A percentile compares a stretch with the other conserved stretches of the same genome.
phyloP scores from a whole-genome alignment of 2,329 filamentous ascomycete species.

The Apiospora pterosperma region DNA sequence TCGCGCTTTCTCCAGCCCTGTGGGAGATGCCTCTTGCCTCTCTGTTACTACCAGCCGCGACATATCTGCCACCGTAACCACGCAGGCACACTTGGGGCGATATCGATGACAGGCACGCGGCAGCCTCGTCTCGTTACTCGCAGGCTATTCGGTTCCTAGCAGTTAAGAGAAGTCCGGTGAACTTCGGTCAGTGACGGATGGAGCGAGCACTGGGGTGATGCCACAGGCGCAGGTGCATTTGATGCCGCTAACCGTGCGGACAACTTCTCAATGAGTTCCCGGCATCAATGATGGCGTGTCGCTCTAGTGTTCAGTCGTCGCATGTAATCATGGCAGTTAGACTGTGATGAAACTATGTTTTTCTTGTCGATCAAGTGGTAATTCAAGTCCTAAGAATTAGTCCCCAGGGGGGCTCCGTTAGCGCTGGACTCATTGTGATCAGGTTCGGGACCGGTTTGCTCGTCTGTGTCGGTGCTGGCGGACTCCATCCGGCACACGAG shows the following conservation, averaged over 20 bases:
- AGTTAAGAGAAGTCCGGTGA: neutral
- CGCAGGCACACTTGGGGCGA: neutral
- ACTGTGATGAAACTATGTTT: constrained; percentile 1
- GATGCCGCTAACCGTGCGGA: neutral
- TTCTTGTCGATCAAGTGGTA: neutral
- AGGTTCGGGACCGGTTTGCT: neutral
- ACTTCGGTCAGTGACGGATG: neutral
- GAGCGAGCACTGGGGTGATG: neutral
- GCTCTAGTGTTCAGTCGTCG: neutral
- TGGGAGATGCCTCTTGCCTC: neutral
- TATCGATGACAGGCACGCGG: neutral
- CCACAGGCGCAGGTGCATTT: neutral
- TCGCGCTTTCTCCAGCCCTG: neutral
- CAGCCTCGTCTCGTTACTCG: neutral
- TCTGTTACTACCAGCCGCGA: neutral
- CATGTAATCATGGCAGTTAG: neutral
- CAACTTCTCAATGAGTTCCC: neutral
- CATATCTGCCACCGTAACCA: neutral
- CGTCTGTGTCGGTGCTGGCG: neutral
- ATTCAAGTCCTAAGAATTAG: neutral
- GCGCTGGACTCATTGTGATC: neutral
- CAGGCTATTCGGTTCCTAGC: neutral
- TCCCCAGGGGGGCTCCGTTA: neutral
- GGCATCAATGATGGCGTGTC: neutral
- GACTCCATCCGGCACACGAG: neutral